phyloP scores from a whole-genome alignment of 2,329 filamentous ascomycete genomes.

The Scleromitrula shiraiana region DNA sequence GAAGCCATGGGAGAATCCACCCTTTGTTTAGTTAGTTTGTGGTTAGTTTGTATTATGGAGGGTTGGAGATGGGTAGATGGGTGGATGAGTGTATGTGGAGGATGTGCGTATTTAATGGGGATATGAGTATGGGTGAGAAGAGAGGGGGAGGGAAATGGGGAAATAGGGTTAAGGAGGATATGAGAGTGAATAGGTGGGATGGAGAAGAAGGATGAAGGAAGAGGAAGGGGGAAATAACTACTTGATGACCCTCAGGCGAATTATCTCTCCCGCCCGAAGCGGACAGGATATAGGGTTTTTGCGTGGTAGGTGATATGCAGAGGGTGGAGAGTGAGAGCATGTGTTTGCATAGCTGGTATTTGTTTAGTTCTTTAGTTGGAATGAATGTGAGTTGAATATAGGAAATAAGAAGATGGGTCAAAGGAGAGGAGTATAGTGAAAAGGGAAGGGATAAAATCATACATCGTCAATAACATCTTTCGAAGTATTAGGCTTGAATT shows the following conservation, averaged over 20 bases:
- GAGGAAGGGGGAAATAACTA: conserved; percentile 28
- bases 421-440: neutral
- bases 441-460: conserved; percentile 18
- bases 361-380: neutral
- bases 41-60: neutral
- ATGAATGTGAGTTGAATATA: neutral
- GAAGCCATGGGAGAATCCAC: conserved; percentile 61
- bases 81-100: neutral
- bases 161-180: neutral
- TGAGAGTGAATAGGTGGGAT: neutral
- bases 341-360: conserved; percentile 42
- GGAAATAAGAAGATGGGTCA: neutral
- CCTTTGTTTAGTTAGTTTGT: conserved; percentile 32
- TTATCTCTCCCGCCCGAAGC: conserved; percentile 53
- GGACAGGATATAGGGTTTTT: conserved; percentile 52
- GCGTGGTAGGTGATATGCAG: conserved; percentile 51
- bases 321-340: conserved; percentile 49
- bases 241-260: conserved; percentile 52
- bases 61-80: neutral
- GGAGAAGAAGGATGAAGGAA: neutral
- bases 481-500: conserved; percentile 48
- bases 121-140: no score
- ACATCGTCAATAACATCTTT: conserved; percentile 48
- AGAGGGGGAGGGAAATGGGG: neutral
- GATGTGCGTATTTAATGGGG: neutral